Base-by-base conservation (phyloP, 768 basidiomycete genomes). In the Xerocomellus amylosporus region DNA sequence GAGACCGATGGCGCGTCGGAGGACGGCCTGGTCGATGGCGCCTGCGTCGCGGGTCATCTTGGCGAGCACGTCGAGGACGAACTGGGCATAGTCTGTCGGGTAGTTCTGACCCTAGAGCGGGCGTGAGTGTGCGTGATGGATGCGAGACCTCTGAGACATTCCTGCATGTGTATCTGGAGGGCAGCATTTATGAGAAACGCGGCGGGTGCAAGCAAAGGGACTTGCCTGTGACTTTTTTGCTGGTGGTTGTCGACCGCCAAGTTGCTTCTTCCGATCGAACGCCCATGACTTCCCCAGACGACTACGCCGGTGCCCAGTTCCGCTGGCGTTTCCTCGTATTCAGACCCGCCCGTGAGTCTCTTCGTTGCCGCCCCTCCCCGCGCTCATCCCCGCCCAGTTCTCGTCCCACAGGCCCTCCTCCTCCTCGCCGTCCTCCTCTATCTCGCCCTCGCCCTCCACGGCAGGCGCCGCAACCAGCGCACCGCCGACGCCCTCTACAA, bases 251-350 rank as follows among this genome's bases (percentile, higher is more conserved):
- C 28, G 36, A 22, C 52, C 22, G 14, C 15, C 24, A 42, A 55
- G 42, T 14, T 46, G 43, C 36, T 44, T 41, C 26, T 6, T 48
- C 44, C 40, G 34, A 20, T 40, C 34, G 20, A 26, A 7, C 30
- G 8, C 24, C 2, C 51, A 36, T 40, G 56, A 54, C 61, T 49
- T 65, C 65, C 30, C 54, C 26, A 26, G 26, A 26, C 8, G 75
- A 87, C 8, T 97, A 93, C 68, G 78, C 87, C 34, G 93, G 93
- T 19, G 70, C 82, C 43, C 81, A 97, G 70, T 86, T 76, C 68
- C 78, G 73, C 58, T 94, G 87, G 86, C 85, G 79, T 65, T 75
- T 83, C 51, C 72, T 97, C 61, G 82, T 86, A 36, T 91, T 96
- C 74, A 79, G 93, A 40, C 94, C 93, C 19, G 89, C 86, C 9